Conservation (phyloP, 2,329 filamentous ascomycete species). For the Epichloe gansuensis region DNA sequence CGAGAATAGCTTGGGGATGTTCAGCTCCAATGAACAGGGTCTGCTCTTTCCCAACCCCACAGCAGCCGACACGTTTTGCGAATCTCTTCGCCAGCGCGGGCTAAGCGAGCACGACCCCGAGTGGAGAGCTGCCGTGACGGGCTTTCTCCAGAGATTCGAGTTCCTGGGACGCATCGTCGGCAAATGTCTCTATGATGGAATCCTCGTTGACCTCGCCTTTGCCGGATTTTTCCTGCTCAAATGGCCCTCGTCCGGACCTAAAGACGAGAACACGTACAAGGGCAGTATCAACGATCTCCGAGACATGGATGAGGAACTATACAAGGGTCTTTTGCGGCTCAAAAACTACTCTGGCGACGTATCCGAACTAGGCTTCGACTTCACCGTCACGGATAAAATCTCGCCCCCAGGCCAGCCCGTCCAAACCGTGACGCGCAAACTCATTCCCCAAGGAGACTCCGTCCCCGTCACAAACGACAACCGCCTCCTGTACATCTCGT, state of each 20-base stretch:
- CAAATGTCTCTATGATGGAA: constrained; percentile 95
- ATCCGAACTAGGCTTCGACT: constrained; percentile 59
- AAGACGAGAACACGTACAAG: constrained; percentile 60
- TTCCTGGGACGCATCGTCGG: constrained; percentile 88
- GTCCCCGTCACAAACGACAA: constrained; percentile 82
- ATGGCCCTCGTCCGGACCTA: constrained; percentile 64
- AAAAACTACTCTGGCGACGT: constrained; percentile 82
- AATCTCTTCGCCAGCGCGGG: constrained; percentile 39
- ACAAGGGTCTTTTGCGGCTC: constrained; percentile 68
- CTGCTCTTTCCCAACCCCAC: constrained; percentile 80
- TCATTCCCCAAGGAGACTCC: constrained; percentile 65
- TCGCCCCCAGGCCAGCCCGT: constrained; percentile 32
- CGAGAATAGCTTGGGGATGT: constrained; percentile 41
- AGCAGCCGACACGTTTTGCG: constrained; percentile 55
- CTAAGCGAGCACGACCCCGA: constrained; percentile 39
- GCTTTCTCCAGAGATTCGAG: constrained; percentile 65
- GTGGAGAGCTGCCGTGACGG: constrained; percentile 43
- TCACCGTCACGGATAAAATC: constrained; percentile 68
- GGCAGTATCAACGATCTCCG: constrained; percentile 90
- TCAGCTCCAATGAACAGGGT: constrained; percentile 74
- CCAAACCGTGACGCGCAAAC: constrained; percentile 57
- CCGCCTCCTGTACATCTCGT: constrained; percentile 84
- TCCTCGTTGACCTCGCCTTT: constrained; percentile 84
- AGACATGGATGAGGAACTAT: constrained; percentile 81
- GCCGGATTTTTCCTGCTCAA: constrained; percentile 93